Base-by-base conservation (phyloP, 2,329 filamentous ascomycete genomes). In the Clarireedia sp. region DNA sequence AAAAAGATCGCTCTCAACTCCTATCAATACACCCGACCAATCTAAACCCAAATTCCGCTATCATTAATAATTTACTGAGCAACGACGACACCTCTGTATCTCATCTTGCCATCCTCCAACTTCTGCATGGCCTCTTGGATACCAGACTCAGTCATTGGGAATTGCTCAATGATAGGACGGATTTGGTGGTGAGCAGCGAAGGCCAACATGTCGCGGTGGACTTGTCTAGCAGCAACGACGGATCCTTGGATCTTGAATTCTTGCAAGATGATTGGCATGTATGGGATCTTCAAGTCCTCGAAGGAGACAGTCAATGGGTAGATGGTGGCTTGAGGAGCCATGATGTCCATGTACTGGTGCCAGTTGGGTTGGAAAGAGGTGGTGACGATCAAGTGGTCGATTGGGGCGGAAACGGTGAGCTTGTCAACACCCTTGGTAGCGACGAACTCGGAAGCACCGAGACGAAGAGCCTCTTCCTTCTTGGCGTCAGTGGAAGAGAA, bases 291-390 rank as follows among this genome's bases (percentile, higher is more conserved):
- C 26, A 68, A 48, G 47, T 68, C 61, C 14, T 60, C 63, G 7
- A 86, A 81, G 0, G 84, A 82, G 2, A 80, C 79, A 16, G 83
- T 85, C 47, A 90, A 76, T 67, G 86, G 82, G 58, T 86, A 78
- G 61, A 87, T 80, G 5, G 73, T 75, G 3, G 83, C 83, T 44
- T 80, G 75, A 6, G 76, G 70, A 51, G 78, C 76, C 50, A 89
- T 74, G 26, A 89, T 73, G 6, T 72, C 66, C 49, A 90, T 72
- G 69, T 86, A 89, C 54, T 72, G 70, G 49, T 87, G 68, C 7
- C 84, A 84, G 81, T 89, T 84, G n/a, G 66, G 66, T 36, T 65
- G 62, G 49, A 61, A 60, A 4, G 61, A 65, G 19, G 64, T 60
- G 9, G 64, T 67, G 51, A 68, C 63, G 49, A 69, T 56, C 10